Percentiles rank a stretch among this genome's conserved stretches.
Conservation (phyloP, 1,284 basidiomycete genomes). For the Trametes sp. region DNA sequence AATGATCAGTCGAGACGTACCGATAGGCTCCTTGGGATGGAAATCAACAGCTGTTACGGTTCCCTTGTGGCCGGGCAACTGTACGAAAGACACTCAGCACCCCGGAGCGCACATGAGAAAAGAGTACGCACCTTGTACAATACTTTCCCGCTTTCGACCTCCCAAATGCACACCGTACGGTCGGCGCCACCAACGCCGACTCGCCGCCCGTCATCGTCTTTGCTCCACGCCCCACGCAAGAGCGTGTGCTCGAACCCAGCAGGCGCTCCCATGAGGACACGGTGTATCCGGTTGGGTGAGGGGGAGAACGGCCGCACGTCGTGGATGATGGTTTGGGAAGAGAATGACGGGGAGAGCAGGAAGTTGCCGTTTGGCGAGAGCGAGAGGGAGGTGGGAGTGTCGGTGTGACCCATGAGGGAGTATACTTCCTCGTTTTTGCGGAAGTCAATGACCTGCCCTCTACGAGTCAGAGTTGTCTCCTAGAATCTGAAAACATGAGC, state of each 20-base stretch:
- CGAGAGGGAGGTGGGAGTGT: constrained; percentile 89
- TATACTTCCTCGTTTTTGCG: constrained; percentile 83
- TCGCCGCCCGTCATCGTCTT: constrained; percentile 73
- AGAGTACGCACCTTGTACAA: constrained; percentile 77
- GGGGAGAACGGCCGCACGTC: constrained; percentile 93
- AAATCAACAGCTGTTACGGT: constrained; percentile 92
- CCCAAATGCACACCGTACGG: constrained; percentile 92
- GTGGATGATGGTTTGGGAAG: constrained; percentile 87
- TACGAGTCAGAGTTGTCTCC: too few relatives aligned
- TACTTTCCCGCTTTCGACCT: constrained; percentile 85
- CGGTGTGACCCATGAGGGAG: constrained; percentile 81
- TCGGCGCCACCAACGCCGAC: constrained; percentile 85
- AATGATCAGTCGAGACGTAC: constrained; percentile 51
- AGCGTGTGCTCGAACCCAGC: constrained; percentile 91
- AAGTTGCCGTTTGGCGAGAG: constrained; percentile 88
- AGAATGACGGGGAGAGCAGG: constrained; percentile 88
- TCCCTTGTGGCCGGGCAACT: constrained; percentile 94
- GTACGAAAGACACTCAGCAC: constrained; percentile 7
- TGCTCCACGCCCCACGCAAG: constrained; percentile 83
- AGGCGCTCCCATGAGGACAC: constrained; percentile 83
- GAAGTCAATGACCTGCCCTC: constrained; percentile 80
- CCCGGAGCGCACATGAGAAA: neutral
- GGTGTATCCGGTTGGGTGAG: constrained; percentile 80
- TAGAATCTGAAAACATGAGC: constrained; percentile 38
- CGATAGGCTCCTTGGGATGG: constrained; percentile 92